Conservation (phyloP, 2,329 filamentous ascomycete genomes). For the Aureobasidium lini region DNA sequence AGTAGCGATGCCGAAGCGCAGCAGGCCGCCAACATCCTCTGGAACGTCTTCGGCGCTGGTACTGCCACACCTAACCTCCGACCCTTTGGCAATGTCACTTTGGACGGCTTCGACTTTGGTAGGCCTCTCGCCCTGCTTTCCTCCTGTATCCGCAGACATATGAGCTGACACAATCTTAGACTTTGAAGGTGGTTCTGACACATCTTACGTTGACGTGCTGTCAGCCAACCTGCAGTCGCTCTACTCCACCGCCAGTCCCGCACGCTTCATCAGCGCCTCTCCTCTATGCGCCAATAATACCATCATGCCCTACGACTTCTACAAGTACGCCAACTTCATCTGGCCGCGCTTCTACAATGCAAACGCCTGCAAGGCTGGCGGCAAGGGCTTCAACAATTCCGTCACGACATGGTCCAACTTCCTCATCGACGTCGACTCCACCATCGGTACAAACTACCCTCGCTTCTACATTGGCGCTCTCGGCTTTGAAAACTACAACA, state of each 20-base stretch:
- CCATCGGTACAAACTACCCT: not conserved
- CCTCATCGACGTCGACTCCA: not conserved
- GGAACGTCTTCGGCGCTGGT: constrained; percentile 39
- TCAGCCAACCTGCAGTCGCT: not conserved
- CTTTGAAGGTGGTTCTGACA: not conserved
- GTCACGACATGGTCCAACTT: constrained; percentile 3
- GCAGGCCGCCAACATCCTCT: constrained; percentile 37
- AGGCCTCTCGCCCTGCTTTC: not conserved
- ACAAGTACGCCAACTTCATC: constrained; percentile 12
- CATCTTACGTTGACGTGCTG: not conserved
- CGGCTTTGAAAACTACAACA: constrained; percentile 7
- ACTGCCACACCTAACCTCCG: constrained; percentile 29
- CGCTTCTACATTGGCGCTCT: constrained; percentile 12
- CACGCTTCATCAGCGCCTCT: constrained; percentile 1
- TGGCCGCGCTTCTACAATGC: constrained; percentile 14
- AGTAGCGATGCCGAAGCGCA: constrained; percentile 32
- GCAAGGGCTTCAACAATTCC: constrained; percentile 9
- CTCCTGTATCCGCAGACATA: not conserved
- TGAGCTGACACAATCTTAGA: not conserved
- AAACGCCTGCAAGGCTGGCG: not conserved
- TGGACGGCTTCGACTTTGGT: constrained; percentile 48
- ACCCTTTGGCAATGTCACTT: constrained; percentile 41
- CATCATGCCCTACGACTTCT: constrained; percentile 5
- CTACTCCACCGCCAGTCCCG: not conserved
- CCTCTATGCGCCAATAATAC: constrained; percentile 11